Evolutionary conservation across 2,329 filamentous ascomycete species (phyloP), one percentile per base, ranked within the genome.

Genomic region (Epichloe brachyelytri): DNA sequence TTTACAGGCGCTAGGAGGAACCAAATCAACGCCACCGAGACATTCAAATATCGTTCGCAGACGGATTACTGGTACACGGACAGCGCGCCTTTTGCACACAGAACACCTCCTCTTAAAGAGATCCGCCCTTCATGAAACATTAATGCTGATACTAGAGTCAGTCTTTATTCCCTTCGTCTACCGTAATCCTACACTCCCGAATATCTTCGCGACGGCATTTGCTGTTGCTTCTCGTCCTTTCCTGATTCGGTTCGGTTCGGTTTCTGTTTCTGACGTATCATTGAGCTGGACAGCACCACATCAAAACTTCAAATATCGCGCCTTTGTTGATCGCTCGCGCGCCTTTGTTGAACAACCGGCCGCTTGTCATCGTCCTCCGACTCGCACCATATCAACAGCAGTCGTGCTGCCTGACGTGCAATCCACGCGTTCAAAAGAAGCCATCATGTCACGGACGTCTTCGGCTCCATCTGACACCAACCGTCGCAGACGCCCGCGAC

Each of bases 131-230:
- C 6, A 45, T 45, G 41, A 46, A 36, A 46, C 34, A 50, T 50
- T 52, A 51, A 62, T 63, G 62, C 58, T 64, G 48, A 53, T 55
- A 17, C 55, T 63, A 56, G 60, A 63, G 60, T 65, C 58, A 59
- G 62, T 57, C 41, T 43, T 30, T 46, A 11, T 36, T 36, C n/a
- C 30, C 7, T 33, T 19, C 30, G 19, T 47, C 44, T 17, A 20
- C 14, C 36, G 30, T 30, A 30, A 49, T 17, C 17, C 3, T 34
- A 14, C 19, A 2, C 19, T 43, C 12, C n/a, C 5, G 8, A 17
- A n/a, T 15, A 10, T 43, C 14, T n/a, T 38, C 4, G 36, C 36
- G 36, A 6, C 36, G 14, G 7, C 36, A 38, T 38, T 5, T 38
- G 7, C 12, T 14, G 36, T n/a, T 38, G 36, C 36, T 38, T 14